Percentiles rank a stretch among this genome's conserved stretches.
Conservation (phyloP, 192 early-diverging fungal genomes). For the Backusella morwellensis region DNA sequence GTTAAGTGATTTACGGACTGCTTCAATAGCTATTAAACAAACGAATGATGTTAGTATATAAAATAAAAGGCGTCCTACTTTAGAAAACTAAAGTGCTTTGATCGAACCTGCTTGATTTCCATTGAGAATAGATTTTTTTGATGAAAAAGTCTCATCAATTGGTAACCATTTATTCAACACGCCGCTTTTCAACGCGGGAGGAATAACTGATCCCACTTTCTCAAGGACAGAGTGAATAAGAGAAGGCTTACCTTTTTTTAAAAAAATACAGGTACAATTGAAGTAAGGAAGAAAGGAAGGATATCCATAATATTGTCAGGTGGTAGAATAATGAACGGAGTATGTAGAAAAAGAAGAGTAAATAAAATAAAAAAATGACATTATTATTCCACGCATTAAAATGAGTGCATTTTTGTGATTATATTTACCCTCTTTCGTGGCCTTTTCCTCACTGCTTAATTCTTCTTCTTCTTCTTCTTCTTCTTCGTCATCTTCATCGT, state of each 20-base stretch:
- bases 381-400: not conserved
- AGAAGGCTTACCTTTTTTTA: slow-evolving; percentile 2
- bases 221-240: slow-evolving; percentile 10
- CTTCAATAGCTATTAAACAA: slow-evolving; percentile 24
- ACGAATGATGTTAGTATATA: not conserved
- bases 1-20: slow-evolving; percentile 25
- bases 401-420: not conserved
- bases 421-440: not conserved
- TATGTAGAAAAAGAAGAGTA: not conserved
- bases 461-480: not conserved
- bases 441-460: not conserved
- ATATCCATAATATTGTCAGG: not conserved
- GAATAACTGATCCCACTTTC: slow-evolving; percentile 11
- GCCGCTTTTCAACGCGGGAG: not conserved
- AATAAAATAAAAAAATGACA: not conserved
- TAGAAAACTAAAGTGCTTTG: slow-evolving; percentile 19
- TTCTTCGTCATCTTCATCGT: not conserved
- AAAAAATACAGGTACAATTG: not conserved
- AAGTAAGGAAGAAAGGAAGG: not conserved
- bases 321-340: not conserved
- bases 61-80: slow-evolving; percentile 14
- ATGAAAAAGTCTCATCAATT: not conserved
- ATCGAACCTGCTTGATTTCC: slow-evolving; percentile 23
- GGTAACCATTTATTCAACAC: slow-evolving; percentile 1
- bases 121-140: not conserved